Percentiles rank a stretch among this genome's conserved stretches.
These are phyloP conservation scores for Hypseocharis bilobata DNA, from an alignment of 441 rosid species.

Conservation along the genomic window DNA sequence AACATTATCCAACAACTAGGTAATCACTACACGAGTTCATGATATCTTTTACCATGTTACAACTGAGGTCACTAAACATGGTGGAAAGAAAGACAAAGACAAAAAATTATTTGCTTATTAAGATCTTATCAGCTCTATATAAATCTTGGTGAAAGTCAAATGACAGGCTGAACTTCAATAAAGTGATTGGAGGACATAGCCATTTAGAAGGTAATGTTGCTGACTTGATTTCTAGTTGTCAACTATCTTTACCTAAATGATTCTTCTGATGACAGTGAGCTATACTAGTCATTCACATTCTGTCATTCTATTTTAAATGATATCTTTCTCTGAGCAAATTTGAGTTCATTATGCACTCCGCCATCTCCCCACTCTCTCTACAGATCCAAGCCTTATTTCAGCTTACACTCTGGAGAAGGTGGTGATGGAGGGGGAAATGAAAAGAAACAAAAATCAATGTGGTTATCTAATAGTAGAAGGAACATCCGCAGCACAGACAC, in stretches of 20 bases:
- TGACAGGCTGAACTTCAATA: too few species aligned
- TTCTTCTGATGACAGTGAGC: not conserved
- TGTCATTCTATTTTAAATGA: not conserved
- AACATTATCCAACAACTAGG: too few species aligned
- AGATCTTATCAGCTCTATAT: too few species aligned
- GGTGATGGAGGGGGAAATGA: too few species aligned
- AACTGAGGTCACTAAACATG: too few species aligned
- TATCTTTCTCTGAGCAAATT: constrained; percentile 1
- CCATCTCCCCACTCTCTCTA: not conserved
- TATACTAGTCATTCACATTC: not conserved
- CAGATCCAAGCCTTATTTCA: not conserved
- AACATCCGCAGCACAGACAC: not conserved
- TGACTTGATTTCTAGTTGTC: not conserved
- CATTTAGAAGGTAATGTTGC: not conserved
- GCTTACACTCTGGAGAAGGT: not conserved
- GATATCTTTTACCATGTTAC: too few species aligned
- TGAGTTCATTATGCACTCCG: too few species aligned
- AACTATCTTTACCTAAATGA: not conserved
- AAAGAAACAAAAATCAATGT: not conserved
- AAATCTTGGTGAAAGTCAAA: too few species aligned
- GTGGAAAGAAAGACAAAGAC: too few species aligned
- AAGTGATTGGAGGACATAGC: too few species aligned
- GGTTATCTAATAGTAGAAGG: not conserved
- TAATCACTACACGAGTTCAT: too few species aligned
- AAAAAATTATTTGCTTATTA: too few species aligned